Conservation (phyloP, 805 yeast genomes). For the Hemisphaericaspora nanyangensis region DNA sequence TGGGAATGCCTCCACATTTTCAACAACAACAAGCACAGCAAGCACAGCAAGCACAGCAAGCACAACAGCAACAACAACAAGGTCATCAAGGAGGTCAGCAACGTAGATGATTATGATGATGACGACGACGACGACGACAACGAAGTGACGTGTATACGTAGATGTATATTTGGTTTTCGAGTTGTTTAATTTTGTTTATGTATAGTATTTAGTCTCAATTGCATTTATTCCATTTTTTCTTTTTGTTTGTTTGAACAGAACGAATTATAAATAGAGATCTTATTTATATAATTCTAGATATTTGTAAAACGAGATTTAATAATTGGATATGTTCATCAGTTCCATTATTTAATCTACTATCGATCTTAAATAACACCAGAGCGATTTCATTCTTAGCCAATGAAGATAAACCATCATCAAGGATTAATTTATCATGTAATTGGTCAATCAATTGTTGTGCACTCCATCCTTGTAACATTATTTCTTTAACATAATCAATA, state of each 20-base stretch:
- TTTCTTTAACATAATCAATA: constrained; percentile 43
- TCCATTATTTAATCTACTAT: constrained; percentile 73
- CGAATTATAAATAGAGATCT: not conserved
- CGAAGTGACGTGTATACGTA: no score
- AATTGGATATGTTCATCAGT: constrained; percentile 85
- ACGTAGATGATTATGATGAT: not conserved
- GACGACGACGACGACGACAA: no score
- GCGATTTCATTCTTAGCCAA: constrained; percentile 64
- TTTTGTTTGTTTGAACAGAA: not conserved
- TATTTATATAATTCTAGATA: constrained; percentile 14
- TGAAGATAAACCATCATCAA: constrained; percentile 48
- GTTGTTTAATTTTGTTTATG: not conserved
- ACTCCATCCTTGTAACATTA: constrained; percentile 71
- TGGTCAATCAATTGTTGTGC: constrained; percentile 69
- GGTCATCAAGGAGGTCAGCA: constrained; percentile 1
- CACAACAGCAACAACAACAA: constrained; percentile 12
- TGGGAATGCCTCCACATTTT: constrained; percentile 11
- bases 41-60: constrained; percentile 15
- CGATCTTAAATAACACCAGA: constrained; percentile 65
- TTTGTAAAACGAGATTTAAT: constrained; percentile 50
- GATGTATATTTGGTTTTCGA: not conserved
- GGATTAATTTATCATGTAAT: constrained; percentile 62
- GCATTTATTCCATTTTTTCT: not conserved
- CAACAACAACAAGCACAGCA: constrained; percentile 15
- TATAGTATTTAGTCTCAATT: not conserved